Evolutionary conservation across 2,329 filamentous ascomycete genomes (phyloP).

Genomic region (Penicillium sp.): DNA sequence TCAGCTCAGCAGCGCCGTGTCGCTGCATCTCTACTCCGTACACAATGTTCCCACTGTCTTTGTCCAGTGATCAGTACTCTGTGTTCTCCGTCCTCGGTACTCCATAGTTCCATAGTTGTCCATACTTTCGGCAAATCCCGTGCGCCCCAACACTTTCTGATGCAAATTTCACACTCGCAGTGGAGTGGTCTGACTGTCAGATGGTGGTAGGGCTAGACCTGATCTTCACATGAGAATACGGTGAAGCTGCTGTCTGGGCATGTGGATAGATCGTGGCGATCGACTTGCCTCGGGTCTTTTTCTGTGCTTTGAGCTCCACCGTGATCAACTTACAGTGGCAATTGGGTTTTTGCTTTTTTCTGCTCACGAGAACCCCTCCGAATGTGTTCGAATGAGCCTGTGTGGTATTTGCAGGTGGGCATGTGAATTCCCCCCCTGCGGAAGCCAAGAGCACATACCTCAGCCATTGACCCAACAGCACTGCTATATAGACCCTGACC

Average conservation of each 20-base stretch:
- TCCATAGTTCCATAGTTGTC: not conserved
- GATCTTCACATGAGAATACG: slow-evolving; percentile 19
- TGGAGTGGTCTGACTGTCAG: not conserved
- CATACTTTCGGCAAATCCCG: not conserved
- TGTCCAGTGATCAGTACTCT: not conserved
- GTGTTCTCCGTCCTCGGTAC: too few relatives aligned
- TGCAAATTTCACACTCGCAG: not conserved
- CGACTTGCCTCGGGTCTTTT: slow-evolving; percentile 24
- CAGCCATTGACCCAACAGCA: not conserved
- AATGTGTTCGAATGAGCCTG: not conserved
- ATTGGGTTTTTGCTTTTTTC: slow-evolving; percentile 3
- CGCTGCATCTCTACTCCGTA: not conserved
- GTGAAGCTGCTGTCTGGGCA: slow-evolving; percentile 3
- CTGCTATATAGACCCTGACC: too few relatives aligned
- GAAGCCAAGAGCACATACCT: not conserved
- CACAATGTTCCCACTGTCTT: not conserved
- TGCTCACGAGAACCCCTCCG: not conserved
- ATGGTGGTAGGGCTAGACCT: not conserved
- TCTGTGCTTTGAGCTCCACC: slow-evolving; percentile 9
- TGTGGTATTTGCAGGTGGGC: slow-evolving; percentile 4
- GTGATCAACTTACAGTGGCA: slow-evolving; percentile 10
- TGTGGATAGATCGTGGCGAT: slow-evolving; percentile 11
- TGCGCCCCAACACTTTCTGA: slow-evolving; percentile 3
- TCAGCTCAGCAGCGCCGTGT: not conserved
- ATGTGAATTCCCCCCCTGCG: slow-evolving; percentile 3